These are phyloP conservation scores for Coemansia sp. DNA, from an alignment of 192 early-diverging fungal genomes.

Conservation along the genomic window DNA sequence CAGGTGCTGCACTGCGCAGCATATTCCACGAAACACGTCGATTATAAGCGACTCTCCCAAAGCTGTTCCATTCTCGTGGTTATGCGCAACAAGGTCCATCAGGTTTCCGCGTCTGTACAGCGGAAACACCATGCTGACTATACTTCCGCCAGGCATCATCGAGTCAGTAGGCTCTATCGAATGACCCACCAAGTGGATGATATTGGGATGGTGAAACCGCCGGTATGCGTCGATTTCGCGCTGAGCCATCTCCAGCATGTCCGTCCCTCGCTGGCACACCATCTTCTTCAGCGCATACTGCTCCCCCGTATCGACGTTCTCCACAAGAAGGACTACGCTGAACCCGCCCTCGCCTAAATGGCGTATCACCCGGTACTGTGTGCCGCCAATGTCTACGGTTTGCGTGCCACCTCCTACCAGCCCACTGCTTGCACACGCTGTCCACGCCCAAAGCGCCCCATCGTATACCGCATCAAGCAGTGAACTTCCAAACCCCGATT, in stretches of 20 bases:
- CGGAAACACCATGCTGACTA: conserved; percentile 71
- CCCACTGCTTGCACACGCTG: not conserved
- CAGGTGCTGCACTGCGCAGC: conserved; percentile 58
- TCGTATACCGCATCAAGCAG: not conserved
- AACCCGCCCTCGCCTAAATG: conserved; percentile 75
- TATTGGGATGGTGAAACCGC: conserved; percentile 63
- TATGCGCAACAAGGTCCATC: conserved; percentile 57
- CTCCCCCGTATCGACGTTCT: conserved; percentile 50
- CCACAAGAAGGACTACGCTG: conserved; percentile 66
- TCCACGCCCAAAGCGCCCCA: not conserved
- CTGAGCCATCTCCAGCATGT: conserved; percentile 60
- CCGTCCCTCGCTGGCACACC: conserved; percentile 59
- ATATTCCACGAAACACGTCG: conserved; percentile 58
- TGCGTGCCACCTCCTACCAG: conserved; percentile 12
- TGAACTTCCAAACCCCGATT: not conserved
- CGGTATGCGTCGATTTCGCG: conserved; percentile 69
- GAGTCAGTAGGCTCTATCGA: not conserved
- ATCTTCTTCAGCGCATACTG: conserved; percentile 71
- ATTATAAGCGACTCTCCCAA: conserved; percentile 63
- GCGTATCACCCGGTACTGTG: conserved; percentile 59
- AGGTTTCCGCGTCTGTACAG: conserved; percentile 62
- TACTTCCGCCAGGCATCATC: conserved; percentile 26
- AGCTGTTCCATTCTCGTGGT: conserved; percentile 50
- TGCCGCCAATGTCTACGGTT: conserved; percentile 58
- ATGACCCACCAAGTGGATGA: conserved; percentile 56